These are phyloP conservation scores for Hordeum pubiflorum DNA, from an alignment of 202 grass and related monocot species.

Conservation along the genomic window DNA sequence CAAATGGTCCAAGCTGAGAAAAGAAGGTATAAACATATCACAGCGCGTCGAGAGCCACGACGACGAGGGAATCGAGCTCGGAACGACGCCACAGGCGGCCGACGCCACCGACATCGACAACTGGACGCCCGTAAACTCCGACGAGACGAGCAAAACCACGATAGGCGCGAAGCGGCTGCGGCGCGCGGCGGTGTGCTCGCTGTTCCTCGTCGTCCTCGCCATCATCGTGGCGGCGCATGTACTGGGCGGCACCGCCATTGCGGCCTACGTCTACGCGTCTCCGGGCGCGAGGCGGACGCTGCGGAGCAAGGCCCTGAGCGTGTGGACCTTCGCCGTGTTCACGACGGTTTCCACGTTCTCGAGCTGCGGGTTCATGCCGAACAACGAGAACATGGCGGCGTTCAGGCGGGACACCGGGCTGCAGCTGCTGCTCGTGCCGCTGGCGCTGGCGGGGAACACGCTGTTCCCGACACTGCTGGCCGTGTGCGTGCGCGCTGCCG, in stretches of 20 bases:
- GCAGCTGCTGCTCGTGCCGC: conserved; percentile 49
- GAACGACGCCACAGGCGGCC: neutral
- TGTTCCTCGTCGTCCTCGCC: conserved; percentile 36
- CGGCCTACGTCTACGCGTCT: conserved; percentile 3
- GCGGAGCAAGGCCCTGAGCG: conserved; percentile 27
- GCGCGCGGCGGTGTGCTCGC: conserved; percentile 16
- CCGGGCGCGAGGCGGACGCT: conserved; percentile 29
- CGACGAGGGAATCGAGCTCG: conserved; percentile 3
- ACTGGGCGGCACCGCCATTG: conserved; percentile 1
- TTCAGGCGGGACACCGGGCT: conserved; percentile 43
- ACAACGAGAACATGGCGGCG: conserved; percentile 60
- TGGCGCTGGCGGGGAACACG: conserved; percentile 46
- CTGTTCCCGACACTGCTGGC: conserved; percentile 41
- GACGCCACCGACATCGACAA: neutral
- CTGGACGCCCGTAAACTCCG: no score
- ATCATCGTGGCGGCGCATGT: conserved; percentile 34
- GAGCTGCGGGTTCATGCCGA: conserved; percentile 51
- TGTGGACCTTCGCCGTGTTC: conserved; percentile 54
- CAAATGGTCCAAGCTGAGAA: conserved; percentile 31
- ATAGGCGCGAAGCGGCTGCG: neutral
- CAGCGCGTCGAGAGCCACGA: conserved; percentile 15
- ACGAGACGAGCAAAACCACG: neutral
- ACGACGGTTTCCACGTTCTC: conserved; percentile 56
- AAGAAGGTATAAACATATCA: neutral
- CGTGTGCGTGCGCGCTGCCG: conserved; percentile 35